Percentiles rank a stretch among this genome's conserved stretches.
These are phyloP conservation scores for Mycena sp. DNA, from an alignment of 1,284 basidiomycete genomes.

Conservation along the genomic window DNA sequence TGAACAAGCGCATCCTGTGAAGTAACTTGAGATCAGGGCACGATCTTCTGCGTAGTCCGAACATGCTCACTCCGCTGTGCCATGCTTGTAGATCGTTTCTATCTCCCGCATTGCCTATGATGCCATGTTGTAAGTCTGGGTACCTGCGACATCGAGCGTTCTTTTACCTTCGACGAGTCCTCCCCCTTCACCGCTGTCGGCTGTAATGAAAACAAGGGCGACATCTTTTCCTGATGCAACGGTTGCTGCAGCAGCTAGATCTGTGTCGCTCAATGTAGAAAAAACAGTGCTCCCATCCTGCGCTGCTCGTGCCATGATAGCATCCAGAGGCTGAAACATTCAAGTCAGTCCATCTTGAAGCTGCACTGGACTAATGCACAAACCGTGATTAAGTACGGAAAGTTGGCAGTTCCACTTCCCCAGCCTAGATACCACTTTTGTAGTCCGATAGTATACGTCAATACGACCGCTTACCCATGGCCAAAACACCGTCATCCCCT, in stretches of 20 bases:
- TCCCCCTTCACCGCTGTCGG: constrained; percentile 61
- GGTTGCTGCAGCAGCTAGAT: constrained; percentile 52
- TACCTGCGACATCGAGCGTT: too few relatives aligned
- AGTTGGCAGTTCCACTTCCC: constrained; percentile 58
- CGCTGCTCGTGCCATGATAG: constrained; percentile 52
- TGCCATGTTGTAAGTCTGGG: too few relatives aligned
- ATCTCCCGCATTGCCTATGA: constrained; percentile 64
- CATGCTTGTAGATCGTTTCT: constrained; percentile 76
- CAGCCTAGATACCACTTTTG: constrained; percentile 43
- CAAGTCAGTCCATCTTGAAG: too few relatives aligned
- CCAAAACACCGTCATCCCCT: constrained; percentile 67
- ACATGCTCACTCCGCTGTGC: constrained; percentile 63
- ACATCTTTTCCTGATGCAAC: constrained; percentile 57
- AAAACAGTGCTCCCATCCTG: constrained; percentile 51
- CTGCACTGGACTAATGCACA: constrained; percentile 32
- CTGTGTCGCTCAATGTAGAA: constrained; percentile 63
- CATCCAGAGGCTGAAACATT: constrained; percentile 50
- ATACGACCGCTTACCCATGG: constrained; percentile 58
- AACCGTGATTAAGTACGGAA: constrained; percentile 60
- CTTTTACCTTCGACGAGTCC: constrained; percentile 64
- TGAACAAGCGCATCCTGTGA: constrained; percentile 63
- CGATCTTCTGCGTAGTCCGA: not conserved
- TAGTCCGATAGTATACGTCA: too few relatives aligned
- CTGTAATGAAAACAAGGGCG: constrained; percentile 68
- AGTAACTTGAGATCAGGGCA: not conserved